These are phyloP conservation scores for Umbilicus rupestris DNA, from an alignment of 164 flowering plant genomes.

Conservation along the genomic window DNA sequence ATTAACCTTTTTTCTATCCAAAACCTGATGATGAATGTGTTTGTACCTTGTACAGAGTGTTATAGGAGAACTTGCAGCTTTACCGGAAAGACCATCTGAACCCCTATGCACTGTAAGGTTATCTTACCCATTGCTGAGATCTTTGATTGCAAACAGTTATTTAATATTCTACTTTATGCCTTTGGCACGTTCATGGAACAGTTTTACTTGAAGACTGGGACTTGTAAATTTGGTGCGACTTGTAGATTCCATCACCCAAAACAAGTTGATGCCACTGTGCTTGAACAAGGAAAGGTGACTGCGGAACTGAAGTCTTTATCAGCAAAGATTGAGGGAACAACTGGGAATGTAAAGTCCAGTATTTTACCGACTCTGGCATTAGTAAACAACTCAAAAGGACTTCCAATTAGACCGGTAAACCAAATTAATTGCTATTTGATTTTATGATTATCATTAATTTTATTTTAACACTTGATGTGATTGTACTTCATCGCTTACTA, in stretches of 20 bases:
- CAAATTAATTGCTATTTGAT: not conserved
- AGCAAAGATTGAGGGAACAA: slow-evolving; percentile 14
- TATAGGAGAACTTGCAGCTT: slow-evolving; percentile 7
- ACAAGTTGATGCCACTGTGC: slow-evolving; percentile 35
- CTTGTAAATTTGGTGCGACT: slow-evolving; percentile 69
- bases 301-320: slow-evolving; percentile 23
- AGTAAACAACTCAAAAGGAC: slow-evolving; percentile 73
- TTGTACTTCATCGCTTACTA: no score
- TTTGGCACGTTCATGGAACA: slow-evolving; percentile 14
- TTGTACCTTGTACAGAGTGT: slow-evolving; percentile 4
- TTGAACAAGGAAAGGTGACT: slow-evolving; percentile 31
- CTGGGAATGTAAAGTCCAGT: slow-evolving; percentile 21
- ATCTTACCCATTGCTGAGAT: not conserved
- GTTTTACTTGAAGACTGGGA: slow-evolving; percentile 93
- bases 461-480: not conserved
- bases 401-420: slow-evolving; percentile 81
- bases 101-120: slow-evolving; percentile 74
- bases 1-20: not conserved
- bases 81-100: slow-evolving; percentile 91
- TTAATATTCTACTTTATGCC: slow-evolving; percentile 6
- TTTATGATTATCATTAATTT: not conserved
- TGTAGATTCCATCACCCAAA: slow-evolving; percentile 97
- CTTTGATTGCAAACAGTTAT: not conserved
- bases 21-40: not conserved
- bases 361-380: slow-evolving; percentile 45